These are phyloP conservation scores for Apophysomyces sp. DNA, from an alignment of 371 early-diverging fungal genomes.

Conservation along the genomic window DNA sequence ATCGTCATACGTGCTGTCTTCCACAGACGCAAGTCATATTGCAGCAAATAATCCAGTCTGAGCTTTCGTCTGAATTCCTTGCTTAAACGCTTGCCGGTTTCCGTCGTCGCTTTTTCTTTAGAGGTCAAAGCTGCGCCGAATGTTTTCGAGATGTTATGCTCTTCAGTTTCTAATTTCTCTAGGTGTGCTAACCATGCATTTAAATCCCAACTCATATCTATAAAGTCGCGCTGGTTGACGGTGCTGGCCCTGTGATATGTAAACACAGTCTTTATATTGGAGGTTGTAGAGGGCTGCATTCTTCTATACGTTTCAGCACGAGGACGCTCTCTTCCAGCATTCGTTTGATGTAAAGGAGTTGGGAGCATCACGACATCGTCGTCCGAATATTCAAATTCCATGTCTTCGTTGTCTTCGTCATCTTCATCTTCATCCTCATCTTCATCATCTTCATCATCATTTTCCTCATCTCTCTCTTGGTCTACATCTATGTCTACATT, in stretches of 20 bases:
- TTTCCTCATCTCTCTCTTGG: conserved; percentile 5
- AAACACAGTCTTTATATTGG: background rate
- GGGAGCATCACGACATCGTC: conserved; percentile 7
- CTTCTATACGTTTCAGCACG: background rate
- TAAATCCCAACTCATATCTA: conserved; percentile 35
- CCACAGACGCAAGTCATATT: conserved; percentile 87
- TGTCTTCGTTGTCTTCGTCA: conserved; percentile 6
- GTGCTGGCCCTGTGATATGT: conserved; percentile 7
- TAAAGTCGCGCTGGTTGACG: conserved; percentile 32
- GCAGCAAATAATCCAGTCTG: conserved; percentile 81
- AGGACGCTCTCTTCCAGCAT: background rate
- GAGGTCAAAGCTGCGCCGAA: conserved; percentile 19
- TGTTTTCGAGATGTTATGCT: conserved; percentile 20
- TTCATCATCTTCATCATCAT: conserved; percentile 12
- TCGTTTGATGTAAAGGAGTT: background rate
- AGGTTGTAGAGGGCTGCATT: background rate
- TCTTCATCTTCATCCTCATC: conserved; percentile 9
- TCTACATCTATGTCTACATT: conserved; percentile 5
- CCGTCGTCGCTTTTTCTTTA: conserved; percentile 1
- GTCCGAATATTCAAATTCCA: background rate
- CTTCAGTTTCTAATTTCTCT: conserved; percentile 28
- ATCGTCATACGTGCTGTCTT: conserved; percentile 78
- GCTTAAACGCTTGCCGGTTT: conserved; percentile 17
- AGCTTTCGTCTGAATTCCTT: conserved; percentile 49
- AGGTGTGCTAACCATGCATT: conserved; percentile 32